Evolutionary conservation across 805 yeast genomes (phyloP), one percentile per base, ranked within the genome.

Genomic region (Lachancea quebecensis): DNA sequence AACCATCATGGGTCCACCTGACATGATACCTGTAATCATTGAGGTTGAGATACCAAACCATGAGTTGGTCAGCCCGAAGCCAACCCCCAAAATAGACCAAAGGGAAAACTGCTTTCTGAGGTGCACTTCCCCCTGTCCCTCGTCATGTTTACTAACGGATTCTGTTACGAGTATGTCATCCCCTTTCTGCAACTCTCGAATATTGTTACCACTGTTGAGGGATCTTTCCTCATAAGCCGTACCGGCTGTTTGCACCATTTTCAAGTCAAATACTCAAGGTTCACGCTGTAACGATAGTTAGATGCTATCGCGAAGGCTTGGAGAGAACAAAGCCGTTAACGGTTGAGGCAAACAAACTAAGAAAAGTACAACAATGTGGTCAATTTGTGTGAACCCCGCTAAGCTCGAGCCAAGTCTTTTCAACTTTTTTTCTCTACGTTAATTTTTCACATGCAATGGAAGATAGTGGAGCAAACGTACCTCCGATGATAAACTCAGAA

Each of bases 41-140:
- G 81, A 72, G 1, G 80, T 77, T n/a, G 81, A 74, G 16, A 78
- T 75, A 49, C 83, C 83, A 53, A 74, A 77, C 83, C 83, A 78
- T 3, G 82, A 75, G 58, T 78, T 78, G 12, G 83, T 78, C 45
- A 78, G 58, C 15, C 82, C 82, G 52, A 78, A 78, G 2, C 82
- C 83, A 21, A 78, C 79, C 39, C 82, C 83, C 30, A 78, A 62
- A 16, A 78, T 65, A 6, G 81, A 72, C 67, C 75, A 63, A 3
- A 72, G 54, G 0, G 77, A 67, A 48, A 76, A 76, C n/a, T 68
- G 63, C 55, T 70, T 70, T 33, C 68, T 52, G 49, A 65, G 44
- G 32, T 57, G 62, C 2, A 59, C 59, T 37, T 62, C 67, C 12
- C 55, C 65, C 17, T 50, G 48, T 17, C 39, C 44, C 9, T 40